Evolutionary conservation across 352 stramenopile genomes (phyloP).

Genomic region (Phytophthora pini): DNA sequence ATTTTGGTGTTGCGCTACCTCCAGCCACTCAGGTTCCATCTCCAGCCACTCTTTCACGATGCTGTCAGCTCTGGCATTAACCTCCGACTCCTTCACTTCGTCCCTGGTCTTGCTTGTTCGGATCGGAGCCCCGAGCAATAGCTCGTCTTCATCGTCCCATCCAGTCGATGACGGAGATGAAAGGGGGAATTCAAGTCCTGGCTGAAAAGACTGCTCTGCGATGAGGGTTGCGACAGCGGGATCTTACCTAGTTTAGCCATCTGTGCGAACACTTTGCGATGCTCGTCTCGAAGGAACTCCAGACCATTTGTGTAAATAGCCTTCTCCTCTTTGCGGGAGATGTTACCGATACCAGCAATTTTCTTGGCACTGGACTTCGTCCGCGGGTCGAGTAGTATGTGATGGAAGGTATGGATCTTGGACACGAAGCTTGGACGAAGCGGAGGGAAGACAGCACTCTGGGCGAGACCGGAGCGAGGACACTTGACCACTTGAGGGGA

Average conservation of each 20-base stretch:
- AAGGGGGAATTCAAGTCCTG: neutral
- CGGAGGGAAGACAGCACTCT: too few species aligned
- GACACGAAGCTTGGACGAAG: too few species aligned
- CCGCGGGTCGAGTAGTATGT: constrained; percentile 10
- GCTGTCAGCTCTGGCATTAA: constrained; percentile 3
- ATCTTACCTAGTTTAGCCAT: constrained; percentile 5
- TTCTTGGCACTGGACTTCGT: constrained; percentile 6
- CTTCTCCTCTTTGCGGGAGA: neutral
- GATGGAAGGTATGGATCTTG: too few species aligned
- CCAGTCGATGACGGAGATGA: constrained; percentile 3
- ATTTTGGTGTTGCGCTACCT: neutral
- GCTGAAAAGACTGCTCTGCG: constrained; percentile 8
- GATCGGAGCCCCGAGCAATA: constrained; percentile 5
- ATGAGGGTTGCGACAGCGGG: neutral
- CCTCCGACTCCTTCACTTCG: constrained; percentile 8
- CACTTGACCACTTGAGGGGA: too few species aligned
- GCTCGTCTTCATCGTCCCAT: constrained; percentile 15
- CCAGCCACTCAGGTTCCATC: constrained; percentile 3
- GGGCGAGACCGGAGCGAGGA: too few species aligned
- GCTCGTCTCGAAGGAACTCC: neutral
- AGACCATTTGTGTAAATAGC: neutral
- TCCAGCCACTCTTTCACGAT: constrained; percentile 5
- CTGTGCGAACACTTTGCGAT: neutral
- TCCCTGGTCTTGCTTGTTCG: constrained; percentile 1
- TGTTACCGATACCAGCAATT: constrained; percentile 1